A percentile compares a stretch with the other conserved stretches of the same genome.
Conservation (phyloP, 257 asterid species). For the Sherardia arvensis region DNA sequence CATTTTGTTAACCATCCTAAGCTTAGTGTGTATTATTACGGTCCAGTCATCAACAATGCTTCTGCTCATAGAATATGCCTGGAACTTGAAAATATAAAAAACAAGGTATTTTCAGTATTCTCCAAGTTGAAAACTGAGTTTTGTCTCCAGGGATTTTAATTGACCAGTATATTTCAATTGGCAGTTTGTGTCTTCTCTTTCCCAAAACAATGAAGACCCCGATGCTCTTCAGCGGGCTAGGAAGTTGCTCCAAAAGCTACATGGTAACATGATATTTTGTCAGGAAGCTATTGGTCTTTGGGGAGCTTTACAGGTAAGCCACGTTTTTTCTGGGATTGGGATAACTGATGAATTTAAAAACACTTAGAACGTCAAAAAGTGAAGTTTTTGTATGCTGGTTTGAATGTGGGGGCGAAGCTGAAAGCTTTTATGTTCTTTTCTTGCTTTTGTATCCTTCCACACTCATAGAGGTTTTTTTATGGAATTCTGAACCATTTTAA, state of each 20-base stretch:
- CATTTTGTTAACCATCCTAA: constrained; percentile 63
- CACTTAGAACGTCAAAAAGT: not conserved
- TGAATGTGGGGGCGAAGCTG: not conserved
- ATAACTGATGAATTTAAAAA: not conserved
- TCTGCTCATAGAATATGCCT: constrained; percentile 22
- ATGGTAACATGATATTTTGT: constrained; percentile 58
- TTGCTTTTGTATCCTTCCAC: not conserved
- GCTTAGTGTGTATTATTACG: constrained; percentile 53
- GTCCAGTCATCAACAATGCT: constrained; percentile 33
- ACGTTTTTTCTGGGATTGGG: not conserved
- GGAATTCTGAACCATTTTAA: not conserved
- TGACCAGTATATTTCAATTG: constrained; percentile 16
- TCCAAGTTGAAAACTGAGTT: constrained; percentile 16
- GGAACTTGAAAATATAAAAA: constrained; percentile 69
- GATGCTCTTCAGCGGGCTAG: constrained; percentile 39
- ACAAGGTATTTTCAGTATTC: constrained; percentile 48
- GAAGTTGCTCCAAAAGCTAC: constrained; percentile 57
- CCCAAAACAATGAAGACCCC: constrained; percentile 38
- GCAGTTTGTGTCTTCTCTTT: constrained; percentile 52
- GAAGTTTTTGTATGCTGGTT: not conserved
- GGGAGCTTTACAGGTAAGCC: constrained; percentile 83
- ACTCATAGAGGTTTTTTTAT: not conserved
- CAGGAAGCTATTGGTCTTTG: constrained; percentile 77
- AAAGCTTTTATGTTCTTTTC: not conserved
- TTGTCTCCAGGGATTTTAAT: constrained; percentile 1